These are phyloP conservation scores for Corymbia calophylla DNA, from an alignment of 441 rosid genomes.

Conservation along the genomic window DNA sequence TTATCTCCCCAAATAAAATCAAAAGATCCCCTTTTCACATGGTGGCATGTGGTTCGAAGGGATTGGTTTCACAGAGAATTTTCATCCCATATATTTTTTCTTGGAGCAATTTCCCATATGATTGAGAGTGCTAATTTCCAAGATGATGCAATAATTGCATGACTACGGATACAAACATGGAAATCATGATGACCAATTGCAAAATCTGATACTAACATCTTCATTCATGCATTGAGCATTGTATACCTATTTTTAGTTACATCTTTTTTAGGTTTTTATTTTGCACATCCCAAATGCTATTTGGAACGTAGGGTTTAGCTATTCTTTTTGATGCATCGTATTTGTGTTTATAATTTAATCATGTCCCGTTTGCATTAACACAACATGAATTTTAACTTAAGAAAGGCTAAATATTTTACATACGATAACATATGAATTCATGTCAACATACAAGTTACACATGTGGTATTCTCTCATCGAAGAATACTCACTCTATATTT, in stretches of 20 bases:
- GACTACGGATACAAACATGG: not conserved
- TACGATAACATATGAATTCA: not conserved
- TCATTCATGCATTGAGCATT: not conserved
- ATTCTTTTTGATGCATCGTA: not conserved
- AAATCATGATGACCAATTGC: not conserved
- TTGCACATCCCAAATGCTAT: not conserved
- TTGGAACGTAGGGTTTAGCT: not conserved
- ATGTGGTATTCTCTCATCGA: not conserved
- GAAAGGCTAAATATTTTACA: not conserved
- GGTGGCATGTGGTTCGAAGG: slow-evolving; percentile 48
- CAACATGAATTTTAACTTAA: not conserved
- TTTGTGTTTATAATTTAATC: not conserved
- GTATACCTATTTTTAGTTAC: not conserved
- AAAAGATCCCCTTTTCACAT: slow-evolving; percentile 30
- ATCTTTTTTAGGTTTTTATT: not conserved
- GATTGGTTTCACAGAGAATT: slow-evolving; percentile 7
- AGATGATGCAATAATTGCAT: not conserved
- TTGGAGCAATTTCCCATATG: not conserved
- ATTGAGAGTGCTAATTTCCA: not conserved
- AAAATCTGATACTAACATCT: not conserved
- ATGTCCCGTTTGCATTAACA: not conserved
- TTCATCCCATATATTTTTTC: not conserved
- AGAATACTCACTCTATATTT: not conserved
- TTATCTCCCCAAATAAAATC: slow-evolving; percentile 18
- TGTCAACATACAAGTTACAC: not conserved